Percentiles rank a stretch among this genome's conserved stretches.
phyloP scores from a whole-genome alignment of 2,329 filamentous ascomycete species.

The Cladosporium sp. region DNA sequence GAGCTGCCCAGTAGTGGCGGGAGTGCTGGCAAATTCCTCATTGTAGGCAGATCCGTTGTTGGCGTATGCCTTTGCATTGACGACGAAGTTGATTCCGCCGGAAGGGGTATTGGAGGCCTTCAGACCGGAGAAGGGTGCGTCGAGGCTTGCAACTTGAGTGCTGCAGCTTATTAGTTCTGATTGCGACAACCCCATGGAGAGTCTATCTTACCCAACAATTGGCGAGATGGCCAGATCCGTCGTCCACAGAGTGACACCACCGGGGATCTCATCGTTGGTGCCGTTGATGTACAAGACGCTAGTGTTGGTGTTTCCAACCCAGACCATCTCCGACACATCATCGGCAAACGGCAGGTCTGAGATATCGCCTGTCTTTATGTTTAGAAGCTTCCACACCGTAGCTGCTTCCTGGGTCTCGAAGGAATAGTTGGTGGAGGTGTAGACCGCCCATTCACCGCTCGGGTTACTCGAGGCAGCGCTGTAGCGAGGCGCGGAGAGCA shows the following conservation, averaged over 20 bases:
- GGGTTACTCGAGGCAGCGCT: slow-evolving; percentile 19
- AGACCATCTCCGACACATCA: slow-evolving; percentile 22
- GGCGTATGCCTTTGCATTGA: slow-evolving; percentile 22
- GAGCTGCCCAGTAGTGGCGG: slow-evolving; percentile 40
- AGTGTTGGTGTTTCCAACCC: slow-evolving; percentile 28
- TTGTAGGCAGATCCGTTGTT: slow-evolving; percentile 39
- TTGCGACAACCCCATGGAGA: background rate
- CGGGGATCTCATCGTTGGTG: slow-evolving; percentile 19
- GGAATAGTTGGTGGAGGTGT: slow-evolving; percentile 20
- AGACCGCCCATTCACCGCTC: slow-evolving; percentile 29
- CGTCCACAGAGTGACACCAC: slow-evolving; percentile 34
- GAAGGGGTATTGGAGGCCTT: slow-evolving; percentile 26
- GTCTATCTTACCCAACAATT: slow-evolving; percentile 14
- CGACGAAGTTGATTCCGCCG: slow-evolving; percentile 23
- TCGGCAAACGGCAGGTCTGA: slow-evolving; percentile 17
- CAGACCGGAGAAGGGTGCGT: slow-evolving; percentile 34
- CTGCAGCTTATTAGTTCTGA: slow-evolving; percentile 3
- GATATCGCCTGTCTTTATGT: slow-evolving; percentile 19
- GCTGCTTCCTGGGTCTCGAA: slow-evolving; percentile 19
- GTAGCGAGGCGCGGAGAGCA: slow-evolving; percentile 24
- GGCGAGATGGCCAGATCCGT: slow-evolving; percentile 28
- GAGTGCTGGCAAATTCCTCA: slow-evolving; percentile 42
- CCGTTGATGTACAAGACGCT: slow-evolving; percentile 26
- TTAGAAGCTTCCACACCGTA: slow-evolving; percentile 21
- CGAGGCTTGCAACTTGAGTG: slow-evolving; percentile 26